These are phyloP conservation scores for Nannizziopsis barbatae DNA, from an alignment of 2,329 filamentous ascomycete species.

Conservation along the genomic window DNA sequence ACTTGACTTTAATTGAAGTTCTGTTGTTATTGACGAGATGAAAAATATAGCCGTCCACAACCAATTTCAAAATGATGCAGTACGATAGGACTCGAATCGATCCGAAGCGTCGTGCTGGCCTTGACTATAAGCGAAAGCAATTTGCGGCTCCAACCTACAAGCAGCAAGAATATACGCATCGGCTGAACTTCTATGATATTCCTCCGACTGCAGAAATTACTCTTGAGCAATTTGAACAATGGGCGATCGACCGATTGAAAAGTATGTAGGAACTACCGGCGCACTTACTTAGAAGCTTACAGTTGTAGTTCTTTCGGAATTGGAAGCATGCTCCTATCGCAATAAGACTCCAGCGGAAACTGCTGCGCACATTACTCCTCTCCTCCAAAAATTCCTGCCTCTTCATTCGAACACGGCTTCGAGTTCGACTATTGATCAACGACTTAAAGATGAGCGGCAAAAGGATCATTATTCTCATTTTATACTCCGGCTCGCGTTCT, in stretches of 20 bases:
- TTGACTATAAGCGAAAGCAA: constrained; percentile 76
- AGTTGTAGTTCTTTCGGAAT: constrained; percentile 30
- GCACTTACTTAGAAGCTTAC: not conserved
- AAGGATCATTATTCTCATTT: constrained; percentile 98
- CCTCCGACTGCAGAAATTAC: constrained; percentile 91
- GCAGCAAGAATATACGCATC: constrained; percentile 67
- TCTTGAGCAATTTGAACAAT: constrained; percentile 95
- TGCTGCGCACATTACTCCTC: constrained; percentile 66
- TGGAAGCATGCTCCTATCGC: constrained; percentile 91
- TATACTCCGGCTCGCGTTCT: constrained; percentile 85
- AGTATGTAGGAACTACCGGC: constrained; percentile 36
- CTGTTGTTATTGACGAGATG: not conserved
- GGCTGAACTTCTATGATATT: constrained; percentile 81
- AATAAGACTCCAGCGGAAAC: constrained; percentile 81
- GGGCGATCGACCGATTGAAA: constrained; percentile 86
- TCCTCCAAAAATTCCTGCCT: constrained; percentile 77
- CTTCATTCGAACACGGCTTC: constrained; percentile 63
- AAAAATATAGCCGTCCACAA: not conserved
- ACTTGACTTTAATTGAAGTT: not conserved
- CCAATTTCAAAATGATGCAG: constrained; percentile 30
- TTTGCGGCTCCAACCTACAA: constrained; percentile 69
- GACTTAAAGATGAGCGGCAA: constrained; percentile 61
- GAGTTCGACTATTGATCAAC: constrained; percentile 39
- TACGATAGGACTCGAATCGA: constrained; percentile 36
- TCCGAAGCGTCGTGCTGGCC: constrained; percentile 61